Evolutionary conservation across 257 asterid species (phyloP).

Genomic region (Agastache rugosa): DNA sequence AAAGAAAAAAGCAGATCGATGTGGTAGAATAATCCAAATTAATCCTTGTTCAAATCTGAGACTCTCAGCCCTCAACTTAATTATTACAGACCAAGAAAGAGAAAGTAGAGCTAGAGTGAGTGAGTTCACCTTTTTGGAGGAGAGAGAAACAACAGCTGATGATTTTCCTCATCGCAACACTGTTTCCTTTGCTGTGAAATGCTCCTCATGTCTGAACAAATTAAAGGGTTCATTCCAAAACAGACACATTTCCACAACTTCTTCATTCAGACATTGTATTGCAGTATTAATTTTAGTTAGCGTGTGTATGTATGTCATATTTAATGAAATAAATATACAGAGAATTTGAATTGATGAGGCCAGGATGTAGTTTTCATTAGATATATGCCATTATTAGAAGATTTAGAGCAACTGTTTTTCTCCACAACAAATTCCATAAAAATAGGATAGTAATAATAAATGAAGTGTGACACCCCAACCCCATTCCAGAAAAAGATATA

Average conservation of each 20-base stretch:
- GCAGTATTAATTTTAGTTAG: too few species aligned
- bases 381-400: constrained; percentile 53
- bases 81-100: constrained; percentile 14
- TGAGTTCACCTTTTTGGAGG: constrained; percentile 70
- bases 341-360: constrained; percentile 16
- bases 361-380: constrained; percentile 17
- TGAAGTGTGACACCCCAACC: constrained; percentile 33
- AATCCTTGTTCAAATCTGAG: constrained; percentile 44
- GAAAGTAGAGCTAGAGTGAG: too few species aligned
- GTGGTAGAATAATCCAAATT: constrained; percentile 10
- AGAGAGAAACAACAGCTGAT: constrained; percentile 22
- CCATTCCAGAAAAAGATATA: constrained; percentile 17
- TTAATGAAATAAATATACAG: not conserved
- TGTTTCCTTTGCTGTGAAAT: constrained; percentile 46
- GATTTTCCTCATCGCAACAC: constrained; percentile 25
- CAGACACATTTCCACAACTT: constrained; percentile 9
- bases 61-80: constrained; percentile 11
- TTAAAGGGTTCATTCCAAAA: constrained; percentile 1
- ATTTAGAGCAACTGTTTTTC: constrained; percentile 10
- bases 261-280: too few species aligned
- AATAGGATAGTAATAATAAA: constrained; percentile 49
- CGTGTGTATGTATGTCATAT: too few species aligned
- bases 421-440: constrained; percentile 17
- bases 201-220: constrained; percentile 42
- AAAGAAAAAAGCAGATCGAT: not conserved